Percentiles rank a stretch among this genome's conserved stretches.
Evolutionary conservation across 2,329 filamentous ascomycete genomes (phyloP).

Genomic region (Anisogramma anomala): DNA sequence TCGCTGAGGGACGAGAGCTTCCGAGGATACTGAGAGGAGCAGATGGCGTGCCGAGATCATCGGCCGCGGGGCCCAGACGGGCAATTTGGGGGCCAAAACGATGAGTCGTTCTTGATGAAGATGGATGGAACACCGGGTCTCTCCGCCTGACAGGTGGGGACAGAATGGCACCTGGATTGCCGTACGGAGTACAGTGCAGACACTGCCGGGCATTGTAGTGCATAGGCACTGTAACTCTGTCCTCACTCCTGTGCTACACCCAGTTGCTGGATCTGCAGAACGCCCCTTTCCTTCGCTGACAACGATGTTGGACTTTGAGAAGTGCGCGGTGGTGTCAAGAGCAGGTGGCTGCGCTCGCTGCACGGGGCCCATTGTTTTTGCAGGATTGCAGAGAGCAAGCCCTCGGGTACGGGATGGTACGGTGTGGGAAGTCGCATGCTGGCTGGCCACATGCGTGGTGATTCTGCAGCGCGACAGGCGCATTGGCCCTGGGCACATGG

Average conservation of each 20-base stretch:
- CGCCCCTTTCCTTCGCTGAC: neutral
- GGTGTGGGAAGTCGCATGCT: neutral
- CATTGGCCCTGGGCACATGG: neutral
- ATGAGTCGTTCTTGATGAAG: constrained; percentile 5
- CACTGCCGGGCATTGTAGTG: constrained; percentile 1
- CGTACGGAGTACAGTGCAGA: constrained; percentile 6
- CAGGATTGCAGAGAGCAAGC: neutral
- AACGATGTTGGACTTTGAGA: too few species aligned
- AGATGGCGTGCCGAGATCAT: neutral
- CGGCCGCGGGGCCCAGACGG: neutral
- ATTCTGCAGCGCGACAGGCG: constrained; percentile 2
- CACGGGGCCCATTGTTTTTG: neutral
- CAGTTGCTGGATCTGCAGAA: neutral
- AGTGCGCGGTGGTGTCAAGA: too few species aligned
- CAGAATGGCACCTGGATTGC: constrained; percentile 1
- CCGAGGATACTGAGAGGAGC: neutral
- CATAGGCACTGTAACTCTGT: neutral
- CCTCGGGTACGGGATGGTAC: too few species aligned
- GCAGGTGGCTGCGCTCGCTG: neutral
- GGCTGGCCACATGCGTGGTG: neutral
- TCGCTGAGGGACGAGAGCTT: neutral
- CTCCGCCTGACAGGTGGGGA: constrained; percentile 9
- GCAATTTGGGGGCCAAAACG: constrained; percentile 1
- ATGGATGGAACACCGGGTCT: constrained; percentile 6
- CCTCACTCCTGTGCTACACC: neutral